Conservation (phyloP, 2,329 filamentous ascomycete genomes). For the Fusarium gaditjirri region DNA sequence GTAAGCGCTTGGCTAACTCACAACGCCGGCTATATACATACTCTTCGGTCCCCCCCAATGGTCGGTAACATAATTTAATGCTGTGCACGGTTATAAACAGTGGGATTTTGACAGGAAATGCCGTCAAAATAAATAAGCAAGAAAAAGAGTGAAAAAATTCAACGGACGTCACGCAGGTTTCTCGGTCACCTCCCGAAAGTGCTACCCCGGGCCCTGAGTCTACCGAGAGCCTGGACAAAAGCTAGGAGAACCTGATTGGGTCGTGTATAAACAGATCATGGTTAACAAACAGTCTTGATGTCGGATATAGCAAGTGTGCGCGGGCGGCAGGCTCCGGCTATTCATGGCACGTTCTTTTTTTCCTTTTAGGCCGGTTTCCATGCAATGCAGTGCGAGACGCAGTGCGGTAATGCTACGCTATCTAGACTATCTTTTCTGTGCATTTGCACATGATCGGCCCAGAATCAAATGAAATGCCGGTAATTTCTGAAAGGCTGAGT, state of each 20-base stretch:
- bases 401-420: constrained; percentile 15
- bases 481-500: not conserved
- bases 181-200: constrained; percentile 38
- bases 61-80: not conserved
- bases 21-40: not conserved
- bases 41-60: not conserved
- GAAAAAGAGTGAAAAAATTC: not conserved
- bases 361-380: not conserved
- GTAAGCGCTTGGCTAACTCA: not conserved
- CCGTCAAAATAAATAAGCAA: constrained; percentile 5
- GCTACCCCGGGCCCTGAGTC: constrained; percentile 13
- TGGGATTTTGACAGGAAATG: not conserved
- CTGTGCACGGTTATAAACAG: not conserved
- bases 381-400: not conserved
- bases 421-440: constrained; percentile 1
- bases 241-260: constrained; percentile 1
- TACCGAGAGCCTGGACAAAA: constrained; percentile 8
- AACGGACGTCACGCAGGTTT: constrained; percentile 24
- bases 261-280: constrained; percentile 21
- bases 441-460: constrained; percentile 28
- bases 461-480: constrained; percentile 21
- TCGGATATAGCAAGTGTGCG: constrained; percentile 16
- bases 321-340: constrained; percentile 29
- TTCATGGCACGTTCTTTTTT: constrained; percentile 28
- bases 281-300: not conserved